These are phyloP conservation scores for Sporothrix brunneoviolacea DNA, from an alignment of 2,329 filamentous ascomycete genomes.

Conservation along the genomic window DNA sequence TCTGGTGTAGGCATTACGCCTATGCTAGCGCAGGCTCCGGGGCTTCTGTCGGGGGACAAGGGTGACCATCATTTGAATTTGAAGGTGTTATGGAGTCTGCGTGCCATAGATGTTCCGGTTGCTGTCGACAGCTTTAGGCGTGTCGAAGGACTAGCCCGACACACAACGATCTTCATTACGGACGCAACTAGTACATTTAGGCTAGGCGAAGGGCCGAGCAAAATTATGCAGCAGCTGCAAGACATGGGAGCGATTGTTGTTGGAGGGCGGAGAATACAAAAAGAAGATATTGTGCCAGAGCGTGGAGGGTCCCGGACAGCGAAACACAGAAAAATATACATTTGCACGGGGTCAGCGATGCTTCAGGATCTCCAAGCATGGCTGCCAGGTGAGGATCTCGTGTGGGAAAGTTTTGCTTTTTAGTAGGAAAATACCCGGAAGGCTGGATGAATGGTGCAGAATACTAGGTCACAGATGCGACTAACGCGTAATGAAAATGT, in stretches of 20 bases:
- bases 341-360: conserved; percentile 40
- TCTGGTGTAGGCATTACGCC: conserved; percentile 82
- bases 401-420: conserved; percentile 57
- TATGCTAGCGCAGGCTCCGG: conserved; percentile 59
- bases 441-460: no score
- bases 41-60: conserved; percentile 33
- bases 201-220: conserved; percentile 21
- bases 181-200: no score
- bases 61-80: conserved; percentile 32
- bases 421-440: conserved; percentile 23
- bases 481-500: no score
- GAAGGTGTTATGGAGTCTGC: conserved; percentile 62
- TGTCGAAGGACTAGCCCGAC: conserved; percentile 43
- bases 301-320: conserved; percentile 25
- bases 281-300: conserved; percentile 34
- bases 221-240: conserved; percentile 28
- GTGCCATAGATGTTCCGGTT: conserved; percentile 53
- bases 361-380: conserved; percentile 39
- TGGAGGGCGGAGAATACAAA: conserved; percentile 31
- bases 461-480: no score
- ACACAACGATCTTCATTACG: conserved; percentile 61
- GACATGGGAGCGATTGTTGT: conserved; percentile 30
- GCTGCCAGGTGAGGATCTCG: conserved; percentile 47
- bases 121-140: conserved; percentile 51
- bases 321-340: conserved; percentile 42